These are phyloP conservation scores for Fomitiporia mediterranea DNA, from an alignment of 1,284 basidiomycete species.

Conservation along the genomic window DNA sequence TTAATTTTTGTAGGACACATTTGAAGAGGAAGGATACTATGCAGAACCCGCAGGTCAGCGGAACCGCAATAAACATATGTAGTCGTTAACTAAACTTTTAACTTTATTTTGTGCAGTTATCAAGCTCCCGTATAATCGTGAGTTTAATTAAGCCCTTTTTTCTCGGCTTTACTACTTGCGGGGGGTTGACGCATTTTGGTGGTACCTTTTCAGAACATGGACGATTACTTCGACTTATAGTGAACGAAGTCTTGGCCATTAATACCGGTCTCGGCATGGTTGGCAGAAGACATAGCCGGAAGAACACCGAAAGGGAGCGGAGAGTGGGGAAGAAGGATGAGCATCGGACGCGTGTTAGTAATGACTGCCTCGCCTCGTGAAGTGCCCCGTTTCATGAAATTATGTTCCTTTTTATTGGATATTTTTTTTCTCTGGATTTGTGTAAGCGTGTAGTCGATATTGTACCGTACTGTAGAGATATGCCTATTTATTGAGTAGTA, in stretches of 20 bases:
- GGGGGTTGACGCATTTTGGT: neutral
- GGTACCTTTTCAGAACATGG: constrained; percentile 4
- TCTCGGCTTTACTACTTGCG: no score
- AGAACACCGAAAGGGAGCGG: no score
- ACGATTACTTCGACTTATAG: constrained; percentile 12
- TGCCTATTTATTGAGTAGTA: neutral
- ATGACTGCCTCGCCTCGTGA: no score
- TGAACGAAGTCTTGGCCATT: neutral
- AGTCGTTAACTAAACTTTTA: neutral
- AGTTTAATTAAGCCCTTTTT: no score
- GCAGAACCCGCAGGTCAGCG: constrained; percentile 11
- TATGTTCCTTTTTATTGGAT: no score
- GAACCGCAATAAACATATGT: neutral
- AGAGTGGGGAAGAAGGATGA: neutral
- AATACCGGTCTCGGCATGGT: neutral
- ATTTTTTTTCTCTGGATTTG: neutral
- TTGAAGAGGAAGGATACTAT: constrained; percentile 1
- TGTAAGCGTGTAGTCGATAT: neutral
- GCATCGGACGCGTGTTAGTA: neutral
- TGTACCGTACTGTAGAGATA: neutral
- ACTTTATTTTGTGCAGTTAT: constrained; percentile 1
- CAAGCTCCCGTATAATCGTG: constrained; percentile 8
- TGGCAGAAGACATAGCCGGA: neutral
- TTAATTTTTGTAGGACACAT: neutral
- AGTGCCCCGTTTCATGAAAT: no score